Percentiles rank a stretch among this genome's conserved stretches.
These are phyloP conservation scores for Tetragonia tetragonoides DNA, from an alignment of 148 eudicot species.

Conservation along the genomic window DNA sequence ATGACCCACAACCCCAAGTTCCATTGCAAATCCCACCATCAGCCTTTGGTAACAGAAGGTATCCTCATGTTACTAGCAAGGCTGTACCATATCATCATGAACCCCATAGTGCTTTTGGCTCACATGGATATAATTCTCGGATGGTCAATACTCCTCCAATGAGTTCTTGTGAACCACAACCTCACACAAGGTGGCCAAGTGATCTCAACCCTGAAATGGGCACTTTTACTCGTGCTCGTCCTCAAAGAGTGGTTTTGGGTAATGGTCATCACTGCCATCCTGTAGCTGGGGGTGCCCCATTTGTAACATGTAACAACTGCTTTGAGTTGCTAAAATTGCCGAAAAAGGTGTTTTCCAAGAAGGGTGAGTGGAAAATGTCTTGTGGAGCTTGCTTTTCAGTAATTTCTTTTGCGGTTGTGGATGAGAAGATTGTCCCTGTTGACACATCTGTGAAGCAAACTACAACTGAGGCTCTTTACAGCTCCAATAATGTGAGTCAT, in stretches of 20 bases:
- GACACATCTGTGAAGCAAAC: slow-evolving; percentile 31
- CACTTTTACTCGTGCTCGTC: slow-evolving; percentile 38
- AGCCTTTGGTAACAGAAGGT: slow-evolving; percentile 41
- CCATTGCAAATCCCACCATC: slow-evolving; percentile 36
- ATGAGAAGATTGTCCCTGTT: slow-evolving; percentile 58
- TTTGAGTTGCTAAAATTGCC: slow-evolving; percentile 74
- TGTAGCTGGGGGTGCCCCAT: slow-evolving; percentile 83
- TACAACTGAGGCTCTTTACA: slow-evolving; percentile 30
- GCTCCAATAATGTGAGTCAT: slow-evolving; percentile 27
- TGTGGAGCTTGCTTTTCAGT: slow-evolving; percentile 79
- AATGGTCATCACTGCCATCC: slow-evolving; percentile 53
- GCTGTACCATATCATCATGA: slow-evolving; percentile 37
- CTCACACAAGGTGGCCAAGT: slow-evolving; percentile 49
- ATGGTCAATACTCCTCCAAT: slow-evolving; percentile 26
- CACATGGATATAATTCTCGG: slow-evolving; percentile 40
- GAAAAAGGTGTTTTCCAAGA: slow-evolving; percentile 40
- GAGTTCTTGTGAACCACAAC: slow-evolving; percentile 38
- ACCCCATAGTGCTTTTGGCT: slow-evolving; percentile 31
- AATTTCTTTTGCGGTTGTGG: slow-evolving; percentile 43
- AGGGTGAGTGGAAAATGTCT: slow-evolving; percentile 52
- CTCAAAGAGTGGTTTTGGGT: slow-evolving; percentile 45
- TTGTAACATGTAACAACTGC: slow-evolving; percentile 74
- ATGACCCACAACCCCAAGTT: slow-evolving; percentile 40
- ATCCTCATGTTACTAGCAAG: slow-evolving; percentile 40
- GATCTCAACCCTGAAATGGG: slow-evolving; percentile 46